Conservation (phyloP, 2,329 filamentous ascomycete species). For the Cordyceps farinosa region DNA sequence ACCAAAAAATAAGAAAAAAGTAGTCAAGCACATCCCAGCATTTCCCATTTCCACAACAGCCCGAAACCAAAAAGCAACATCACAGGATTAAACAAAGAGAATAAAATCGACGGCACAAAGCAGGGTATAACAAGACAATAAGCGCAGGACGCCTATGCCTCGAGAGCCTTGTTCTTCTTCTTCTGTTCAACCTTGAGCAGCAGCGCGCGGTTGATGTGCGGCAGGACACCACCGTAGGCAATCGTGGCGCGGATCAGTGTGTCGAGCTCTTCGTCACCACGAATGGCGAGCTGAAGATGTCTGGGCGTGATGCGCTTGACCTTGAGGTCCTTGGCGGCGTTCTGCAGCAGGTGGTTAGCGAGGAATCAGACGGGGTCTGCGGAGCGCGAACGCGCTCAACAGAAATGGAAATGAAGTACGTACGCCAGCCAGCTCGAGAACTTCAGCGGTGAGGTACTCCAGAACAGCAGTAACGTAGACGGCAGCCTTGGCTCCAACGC, state of each 20-base stretch:
- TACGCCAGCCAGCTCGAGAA: conserved; percentile 91
- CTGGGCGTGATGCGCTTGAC: conserved; percentile 99
- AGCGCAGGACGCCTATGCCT: conserved; percentile 33
- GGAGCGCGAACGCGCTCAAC: conserved; percentile 13
- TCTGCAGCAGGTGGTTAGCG: conserved; percentile 46
- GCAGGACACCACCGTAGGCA: conserved; percentile 95
- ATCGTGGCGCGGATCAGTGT: conserved; percentile 97
- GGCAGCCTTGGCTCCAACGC: conserved; percentile 95
- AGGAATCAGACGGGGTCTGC: conserved; percentile 16
- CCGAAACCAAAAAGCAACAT: conserved; percentile 10
- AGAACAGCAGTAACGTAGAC: conserved; percentile 98
- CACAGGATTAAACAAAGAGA: conserved; percentile 14
- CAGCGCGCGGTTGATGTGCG: conserved; percentile 96
- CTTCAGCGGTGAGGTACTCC: conserved; percentile 96
- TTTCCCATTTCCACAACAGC: conserved; percentile 15
- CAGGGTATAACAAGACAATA: conserved; percentile 4
- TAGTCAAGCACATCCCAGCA: conserved; percentile 16
- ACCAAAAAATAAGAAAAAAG: conserved; percentile 3
- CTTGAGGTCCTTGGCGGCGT: conserved; percentile 98
- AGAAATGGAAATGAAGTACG: conserved; percentile 35
- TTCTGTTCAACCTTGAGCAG: conserved; percentile 96
- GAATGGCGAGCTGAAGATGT: conserved; percentile 95
- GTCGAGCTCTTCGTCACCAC: conserved; percentile 96
- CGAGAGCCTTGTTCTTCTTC: conserved; percentile 70
- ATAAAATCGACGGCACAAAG: conserved; percentile 9